phyloP scores from a whole-genome alignment of 2,329 filamentous ascomycete genomes.

The Ascomycota sp. region DNA sequence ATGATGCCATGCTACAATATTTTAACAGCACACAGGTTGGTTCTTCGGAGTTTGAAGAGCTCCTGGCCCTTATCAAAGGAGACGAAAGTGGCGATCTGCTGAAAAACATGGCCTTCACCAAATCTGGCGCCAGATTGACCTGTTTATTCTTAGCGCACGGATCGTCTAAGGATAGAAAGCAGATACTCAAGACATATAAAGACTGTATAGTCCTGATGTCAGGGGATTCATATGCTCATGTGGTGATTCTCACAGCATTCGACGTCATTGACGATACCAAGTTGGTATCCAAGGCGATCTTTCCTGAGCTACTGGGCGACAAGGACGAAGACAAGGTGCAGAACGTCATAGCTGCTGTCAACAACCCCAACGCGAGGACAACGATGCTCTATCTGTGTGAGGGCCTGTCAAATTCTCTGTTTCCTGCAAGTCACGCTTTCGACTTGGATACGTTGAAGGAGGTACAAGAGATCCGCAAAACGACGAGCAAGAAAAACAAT shows the following conservation, averaged over 20 bases:
- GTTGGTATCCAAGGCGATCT: conserved; percentile 62
- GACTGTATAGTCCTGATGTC: conserved; percentile 74
- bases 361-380: conserved; percentile 40
- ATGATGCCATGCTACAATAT: conserved; percentile 96
- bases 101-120: conserved; percentile 92
- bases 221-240: conserved; percentile 54
- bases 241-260: conserved; percentile 63
- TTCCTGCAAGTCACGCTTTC: conserved; percentile 36
- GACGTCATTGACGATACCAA: conserved; percentile 92
- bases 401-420: conserved; percentile 36
- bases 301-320: conserved; percentile 64
- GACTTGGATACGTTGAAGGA: conserved; percentile 54
- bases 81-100: conserved; percentile 77
- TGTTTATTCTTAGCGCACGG: conserved; percentile 67
- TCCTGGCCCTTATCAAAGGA: conserved; percentile 72
- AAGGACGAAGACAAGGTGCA: conserved; percentile 37
- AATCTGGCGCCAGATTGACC: conserved; percentile 61
- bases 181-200: conserved; percentile 72
- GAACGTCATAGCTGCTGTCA: conserved; percentile 40
- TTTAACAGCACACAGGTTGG: conserved; percentile 59
- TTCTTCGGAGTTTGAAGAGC: conserved; percentile 64
- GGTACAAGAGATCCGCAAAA: conserved; percentile 54
- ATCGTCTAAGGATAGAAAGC: conserved; percentile 77
- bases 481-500: conserved; percentile 82
- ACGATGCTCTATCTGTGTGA: conserved; percentile 68